phyloP scores from a whole-genome alignment of 23 red algal genomes.

The Pyropia yezoensis region DNA sequence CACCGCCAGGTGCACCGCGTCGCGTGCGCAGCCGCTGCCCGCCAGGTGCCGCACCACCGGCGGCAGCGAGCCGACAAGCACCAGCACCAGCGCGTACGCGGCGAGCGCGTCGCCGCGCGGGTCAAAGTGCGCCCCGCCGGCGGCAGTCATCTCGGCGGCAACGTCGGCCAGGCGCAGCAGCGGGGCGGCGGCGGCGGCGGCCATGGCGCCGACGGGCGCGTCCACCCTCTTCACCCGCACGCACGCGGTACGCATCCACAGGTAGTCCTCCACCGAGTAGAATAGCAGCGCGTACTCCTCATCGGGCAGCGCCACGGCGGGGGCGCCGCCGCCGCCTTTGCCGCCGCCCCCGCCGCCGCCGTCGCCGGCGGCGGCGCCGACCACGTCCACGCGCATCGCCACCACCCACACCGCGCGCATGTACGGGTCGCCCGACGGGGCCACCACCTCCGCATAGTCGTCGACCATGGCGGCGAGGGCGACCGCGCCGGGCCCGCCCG shows the following conservation, averaged over 20 bases:
- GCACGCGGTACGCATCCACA: slow-evolving; percentile 65
- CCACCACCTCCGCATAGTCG: slow-evolving; percentile 14
- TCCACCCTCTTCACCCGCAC: slow-evolving; percentile 31
- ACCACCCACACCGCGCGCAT: slow-evolving; percentile 28
- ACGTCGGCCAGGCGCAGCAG: slow-evolving; percentile 42
- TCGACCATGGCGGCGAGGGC: no score
- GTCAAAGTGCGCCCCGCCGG: slow-evolving; percentile 76
- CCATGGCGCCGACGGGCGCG: slow-evolving; percentile 21
- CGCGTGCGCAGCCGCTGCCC: slow-evolving; percentile 16
- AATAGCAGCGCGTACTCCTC: slow-evolving; percentile 69
- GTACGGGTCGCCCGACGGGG: slow-evolving; percentile 13
- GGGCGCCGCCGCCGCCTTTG: slow-evolving; percentile 13
- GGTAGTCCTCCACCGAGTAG: slow-evolving; percentile 85
- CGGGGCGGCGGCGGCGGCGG: slow-evolving; percentile 26
- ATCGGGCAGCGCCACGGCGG: slow-evolving; percentile 44
- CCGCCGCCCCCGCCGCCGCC: no score
- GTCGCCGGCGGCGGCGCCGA: no score
- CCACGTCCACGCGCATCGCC: slow-evolving; percentile 60
- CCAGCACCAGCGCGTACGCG: slow-evolving; percentile 68
- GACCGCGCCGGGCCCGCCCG: slow-evolving; percentile 15
- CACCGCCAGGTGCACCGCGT: slow-evolving; percentile 69
- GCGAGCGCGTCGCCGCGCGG: slow-evolving; percentile 40
- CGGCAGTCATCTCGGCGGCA: slow-evolving; percentile 53
- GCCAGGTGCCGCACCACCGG: slow-evolving; percentile 55
- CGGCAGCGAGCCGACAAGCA: slow-evolving; percentile 48